Percentiles rank a stretch among this genome's conserved stretches.
Conservation (phyloP, 192 early-diverging fungal species). For the Endogone sp. region DNA sequence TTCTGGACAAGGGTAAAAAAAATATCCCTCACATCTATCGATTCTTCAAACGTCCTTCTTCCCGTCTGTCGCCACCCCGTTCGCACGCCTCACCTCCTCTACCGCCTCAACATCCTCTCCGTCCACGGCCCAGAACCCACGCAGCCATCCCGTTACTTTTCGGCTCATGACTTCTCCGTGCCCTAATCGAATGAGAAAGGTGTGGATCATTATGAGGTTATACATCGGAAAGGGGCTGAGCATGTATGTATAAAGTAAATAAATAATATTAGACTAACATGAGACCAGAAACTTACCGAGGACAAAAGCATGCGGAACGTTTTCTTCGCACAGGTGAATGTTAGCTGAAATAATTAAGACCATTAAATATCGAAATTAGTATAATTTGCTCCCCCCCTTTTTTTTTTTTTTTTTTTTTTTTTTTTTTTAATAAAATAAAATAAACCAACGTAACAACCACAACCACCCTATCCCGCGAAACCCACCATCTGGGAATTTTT, state of each 20-base stretch:
- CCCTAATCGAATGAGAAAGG: not conserved
- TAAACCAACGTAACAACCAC: too few relatives aligned
- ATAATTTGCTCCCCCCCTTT: too few relatives aligned
- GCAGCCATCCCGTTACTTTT: not conserved
- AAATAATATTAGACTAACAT: not conserved
- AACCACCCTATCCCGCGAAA: too few relatives aligned
- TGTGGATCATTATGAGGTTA: not conserved
- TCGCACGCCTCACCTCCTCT: not conserved
- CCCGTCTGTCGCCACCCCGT: not conserved
- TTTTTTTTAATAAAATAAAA: too few relatives aligned
- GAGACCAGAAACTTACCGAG: constrained; percentile 22
- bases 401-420: too few relatives aligned
- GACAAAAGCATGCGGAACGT: constrained; percentile 81
- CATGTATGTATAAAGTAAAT: not conserved
- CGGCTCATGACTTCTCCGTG: not conserved
- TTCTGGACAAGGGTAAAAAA: too few relatives aligned
- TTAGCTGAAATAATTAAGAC: constrained; percentile 4
- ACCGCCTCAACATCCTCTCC: not conserved
- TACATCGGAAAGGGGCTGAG: not conserved
- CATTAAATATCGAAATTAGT: not conserved
- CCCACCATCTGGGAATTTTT: constrained; percentile 59
- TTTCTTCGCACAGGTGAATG: constrained; percentile 63
- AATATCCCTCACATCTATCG: too few relatives aligned
- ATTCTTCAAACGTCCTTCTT: not conserved
- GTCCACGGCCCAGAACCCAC: not conserved